These are phyloP conservation scores for Amanita exitialis DNA, from an alignment of 768 basidiomycete genomes.

Conservation along the genomic window DNA sequence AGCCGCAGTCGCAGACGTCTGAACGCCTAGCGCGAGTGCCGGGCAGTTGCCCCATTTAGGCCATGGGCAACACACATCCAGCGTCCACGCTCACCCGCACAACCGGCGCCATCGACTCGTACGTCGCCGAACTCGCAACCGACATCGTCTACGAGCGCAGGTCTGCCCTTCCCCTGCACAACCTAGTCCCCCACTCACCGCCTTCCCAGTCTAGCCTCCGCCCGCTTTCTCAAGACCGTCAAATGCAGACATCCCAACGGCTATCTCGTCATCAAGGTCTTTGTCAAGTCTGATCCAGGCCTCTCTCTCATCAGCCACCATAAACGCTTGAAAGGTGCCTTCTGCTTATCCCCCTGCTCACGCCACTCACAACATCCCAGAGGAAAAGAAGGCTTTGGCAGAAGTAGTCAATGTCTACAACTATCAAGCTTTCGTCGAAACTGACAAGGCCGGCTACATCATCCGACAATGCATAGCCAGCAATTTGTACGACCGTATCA, in stretches of 20 bases:
- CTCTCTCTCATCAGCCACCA: constrained; percentile 68
- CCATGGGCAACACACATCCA: constrained; percentile 70
- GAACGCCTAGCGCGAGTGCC: too few relatives aligned
- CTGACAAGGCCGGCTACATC: constrained; percentile 92
- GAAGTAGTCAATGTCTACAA: constrained; percentile 86
- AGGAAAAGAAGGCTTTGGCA: constrained; percentile 72
- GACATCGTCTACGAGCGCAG: constrained; percentile 91
- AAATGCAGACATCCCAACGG: constrained; percentile 80
- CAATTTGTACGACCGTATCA: constrained; percentile 94
- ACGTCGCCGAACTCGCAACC: constrained; percentile 77
- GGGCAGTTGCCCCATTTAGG: too few relatives aligned
- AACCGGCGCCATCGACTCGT: constrained; percentile 79
- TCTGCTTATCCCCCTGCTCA: constrained; percentile 6
- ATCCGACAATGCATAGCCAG: constrained; percentile 92
- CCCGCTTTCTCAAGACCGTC: constrained; percentile 61
- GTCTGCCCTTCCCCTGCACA: constrained; percentile 27
- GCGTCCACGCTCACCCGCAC: constrained; percentile 62
- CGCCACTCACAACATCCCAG: constrained; percentile 27
- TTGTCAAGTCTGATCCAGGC: constrained; percentile 88
- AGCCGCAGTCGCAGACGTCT: too few relatives aligned
- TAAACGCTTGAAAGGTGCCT: constrained; percentile 65
- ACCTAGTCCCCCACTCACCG: neutral
- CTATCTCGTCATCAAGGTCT: constrained; percentile 85
- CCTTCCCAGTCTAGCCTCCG: constrained; percentile 16
- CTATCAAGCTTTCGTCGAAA: constrained; percentile 86